These are phyloP conservation scores for Didymella sp. DNA, from an alignment of 2,329 filamentous ascomycete genomes.

Conservation along the genomic window DNA sequence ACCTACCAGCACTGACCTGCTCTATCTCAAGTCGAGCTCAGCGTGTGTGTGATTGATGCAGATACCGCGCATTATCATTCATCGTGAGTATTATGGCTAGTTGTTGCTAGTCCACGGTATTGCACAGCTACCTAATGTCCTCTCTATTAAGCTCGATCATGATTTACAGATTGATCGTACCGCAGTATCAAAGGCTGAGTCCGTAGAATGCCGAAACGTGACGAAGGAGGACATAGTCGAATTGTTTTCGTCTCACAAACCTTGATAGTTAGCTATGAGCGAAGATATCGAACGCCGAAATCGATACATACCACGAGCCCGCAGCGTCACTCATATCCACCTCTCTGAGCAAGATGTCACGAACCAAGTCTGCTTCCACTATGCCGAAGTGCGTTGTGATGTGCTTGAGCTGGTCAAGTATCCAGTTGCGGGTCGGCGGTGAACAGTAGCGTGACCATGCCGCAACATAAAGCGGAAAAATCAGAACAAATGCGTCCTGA, in stretches of 20 bases:
- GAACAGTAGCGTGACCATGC: conserved; percentile 2
- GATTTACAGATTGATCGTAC: neutral
- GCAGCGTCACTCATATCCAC: neutral
- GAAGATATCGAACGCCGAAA: neutral
- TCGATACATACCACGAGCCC: neutral
- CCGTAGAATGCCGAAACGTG: neutral
- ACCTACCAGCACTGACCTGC: too few species aligned
- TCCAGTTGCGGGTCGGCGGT: neutral
- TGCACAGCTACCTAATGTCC: too few species aligned
- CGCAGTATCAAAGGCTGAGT: neutral
- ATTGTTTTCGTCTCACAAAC: neutral
- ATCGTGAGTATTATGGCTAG: too few species aligned
- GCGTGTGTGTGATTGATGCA: too few species aligned
- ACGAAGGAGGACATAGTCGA: neutral
- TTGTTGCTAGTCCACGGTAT: neutral
- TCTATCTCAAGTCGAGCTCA: too few species aligned
- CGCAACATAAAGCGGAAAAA: conserved; percentile 7
- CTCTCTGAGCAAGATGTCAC: neutral
- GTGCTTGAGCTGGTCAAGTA: neutral
- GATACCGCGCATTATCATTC: too few species aligned
- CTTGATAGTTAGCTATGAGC: neutral
- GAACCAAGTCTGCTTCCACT: neutral
- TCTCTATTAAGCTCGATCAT: too few species aligned
- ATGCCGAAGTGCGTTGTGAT: conserved; percentile 1
- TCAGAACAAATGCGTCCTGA: neutral